phyloP scores from a whole-genome alignment of 306 rosid genomes.

The Cajanus cajan region DNA sequence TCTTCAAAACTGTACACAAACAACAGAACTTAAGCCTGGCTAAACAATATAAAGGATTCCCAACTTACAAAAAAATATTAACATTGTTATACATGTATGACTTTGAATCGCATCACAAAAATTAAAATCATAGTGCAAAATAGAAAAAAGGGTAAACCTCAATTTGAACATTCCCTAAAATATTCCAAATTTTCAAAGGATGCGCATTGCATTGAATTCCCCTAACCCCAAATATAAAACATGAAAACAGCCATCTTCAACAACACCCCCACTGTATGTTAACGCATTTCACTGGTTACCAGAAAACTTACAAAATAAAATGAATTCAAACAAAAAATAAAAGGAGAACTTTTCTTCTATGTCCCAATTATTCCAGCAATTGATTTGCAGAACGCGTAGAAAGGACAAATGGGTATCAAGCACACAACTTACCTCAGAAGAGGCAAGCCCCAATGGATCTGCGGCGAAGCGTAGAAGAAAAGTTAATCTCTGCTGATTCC shows the following conservation, averaged over 20 bases:
- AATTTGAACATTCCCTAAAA: neutral
- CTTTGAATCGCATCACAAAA: neutral
- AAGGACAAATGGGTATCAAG: neutral
- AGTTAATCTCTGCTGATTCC: neutral
- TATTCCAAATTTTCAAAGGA: neutral
- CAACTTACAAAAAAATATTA: neutral
- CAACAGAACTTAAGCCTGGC: neutral
- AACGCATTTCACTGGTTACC: neutral
- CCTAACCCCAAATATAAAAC: neutral
- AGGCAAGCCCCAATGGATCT: neutral
- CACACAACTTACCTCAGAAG: neutral
- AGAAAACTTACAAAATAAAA: neutral
- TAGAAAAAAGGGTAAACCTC: neutral
- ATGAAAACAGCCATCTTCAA: too few relatives aligned
- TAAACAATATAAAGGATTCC: neutral
- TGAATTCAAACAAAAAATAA: neutral
- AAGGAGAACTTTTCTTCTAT: neutral
- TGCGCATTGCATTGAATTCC: neutral
- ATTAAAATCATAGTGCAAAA: too few relatives aligned
- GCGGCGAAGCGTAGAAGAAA: neutral
- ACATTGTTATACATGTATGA: neutral
- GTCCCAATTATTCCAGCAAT: neutral
- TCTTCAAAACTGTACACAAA: constrained; percentile 33
- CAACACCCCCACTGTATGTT: neutral
- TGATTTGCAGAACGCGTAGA: neutral